A percentile compares a stretch with the other conserved stretches of the same genome.
Evolutionary conservation across 1,284 basidiomycete genomes (phyloP).

Genomic region (Boletus mariae): DNA sequence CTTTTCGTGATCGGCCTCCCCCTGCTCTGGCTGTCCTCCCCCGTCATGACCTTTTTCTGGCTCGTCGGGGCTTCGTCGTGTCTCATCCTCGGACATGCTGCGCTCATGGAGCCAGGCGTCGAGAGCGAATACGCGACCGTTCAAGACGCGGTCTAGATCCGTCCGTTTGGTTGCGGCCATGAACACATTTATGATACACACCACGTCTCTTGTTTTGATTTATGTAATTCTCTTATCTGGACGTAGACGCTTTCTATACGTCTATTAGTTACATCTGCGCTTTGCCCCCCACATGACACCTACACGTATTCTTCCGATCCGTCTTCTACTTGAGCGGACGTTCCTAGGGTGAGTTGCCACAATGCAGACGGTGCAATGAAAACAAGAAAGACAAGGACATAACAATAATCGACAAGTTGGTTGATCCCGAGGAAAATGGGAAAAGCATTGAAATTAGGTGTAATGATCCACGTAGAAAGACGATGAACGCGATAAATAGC

Average conservation of each 20-base stretch:
- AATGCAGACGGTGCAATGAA: neutral
- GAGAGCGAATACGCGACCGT: constrained; percentile 85
- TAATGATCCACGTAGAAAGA: neutral
- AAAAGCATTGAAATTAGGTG: neutral
- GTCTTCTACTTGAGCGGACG: neutral
- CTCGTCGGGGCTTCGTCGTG: constrained; percentile 72
- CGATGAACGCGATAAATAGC: neutral
- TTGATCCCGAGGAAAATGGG: neutral
- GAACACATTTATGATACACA: neutral
- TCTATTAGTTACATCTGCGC: neutral
- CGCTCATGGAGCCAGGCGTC: constrained; percentile 82
- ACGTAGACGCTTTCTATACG: neutral
- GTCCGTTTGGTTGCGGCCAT: neutral
- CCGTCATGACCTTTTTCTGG: constrained; percentile 75
- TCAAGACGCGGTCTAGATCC: constrained; percentile 53
- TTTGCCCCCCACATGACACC: neutral
- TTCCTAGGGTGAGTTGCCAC: neutral
- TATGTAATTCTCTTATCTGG: neutral
- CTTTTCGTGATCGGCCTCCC: constrained; percentile 79
- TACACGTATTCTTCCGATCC: neutral
- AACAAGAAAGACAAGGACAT: neutral
- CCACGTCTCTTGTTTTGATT: neutral
- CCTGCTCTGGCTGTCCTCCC: constrained; percentile 64
- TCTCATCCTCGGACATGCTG: constrained; percentile 78
- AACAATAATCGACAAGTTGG: neutral